These are phyloP conservation scores for Boletus subparvulus DNA, from an alignment of 768 basidiomycete genomes.

Conservation along the genomic window DNA sequence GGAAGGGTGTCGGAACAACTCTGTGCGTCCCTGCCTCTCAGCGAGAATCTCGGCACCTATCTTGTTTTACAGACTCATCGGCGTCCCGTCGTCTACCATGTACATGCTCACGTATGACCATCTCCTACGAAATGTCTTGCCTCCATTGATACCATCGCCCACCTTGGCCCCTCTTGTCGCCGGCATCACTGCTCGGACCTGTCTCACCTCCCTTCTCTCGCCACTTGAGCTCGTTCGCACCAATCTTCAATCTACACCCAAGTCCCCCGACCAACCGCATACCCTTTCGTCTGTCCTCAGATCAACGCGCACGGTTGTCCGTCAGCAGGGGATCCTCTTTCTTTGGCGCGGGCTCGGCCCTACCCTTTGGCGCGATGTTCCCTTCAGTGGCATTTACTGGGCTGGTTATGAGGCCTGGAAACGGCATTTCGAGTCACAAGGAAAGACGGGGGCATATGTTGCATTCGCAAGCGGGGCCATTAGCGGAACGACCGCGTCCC, in stretches of 20 bases:
- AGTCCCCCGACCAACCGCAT: constrained; percentile 65
- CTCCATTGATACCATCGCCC: constrained; percentile 55
- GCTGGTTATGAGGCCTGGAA: constrained; percentile 90
- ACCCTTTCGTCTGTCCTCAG: constrained; percentile 73
- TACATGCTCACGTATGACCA: constrained; percentile 98
- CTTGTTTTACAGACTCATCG: constrained; percentile 60
- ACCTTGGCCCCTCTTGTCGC: constrained; percentile 69
- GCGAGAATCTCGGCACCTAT: constrained; percentile 8
- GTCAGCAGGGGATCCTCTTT: constrained; percentile 59
- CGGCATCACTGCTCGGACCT: constrained; percentile 78
- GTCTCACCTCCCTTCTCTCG: constrained; percentile 75
- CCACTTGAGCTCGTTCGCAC: constrained; percentile 94
- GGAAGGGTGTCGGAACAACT: constrained; percentile 94
- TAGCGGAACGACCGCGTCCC: constrained; percentile 82
- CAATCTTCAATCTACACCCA: constrained; percentile 86
- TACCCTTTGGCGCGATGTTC: constrained; percentile 95
- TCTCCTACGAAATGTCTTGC: constrained; percentile 63
- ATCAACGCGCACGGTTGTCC: constrained; percentile 60
- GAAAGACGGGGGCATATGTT: constrained; percentile 58
- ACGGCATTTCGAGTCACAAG: constrained; percentile 50
- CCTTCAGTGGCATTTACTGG: constrained; percentile 98
- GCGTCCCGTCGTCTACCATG: constrained; percentile 86
- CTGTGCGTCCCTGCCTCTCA: constrained; percentile 51
- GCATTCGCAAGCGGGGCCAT: constrained; percentile 90
- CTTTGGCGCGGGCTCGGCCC: constrained; percentile 92